Evolutionary conservation across 2,329 filamentous ascomycete genomes (phyloP).

Genomic region (Aureobasidium sp.): DNA sequence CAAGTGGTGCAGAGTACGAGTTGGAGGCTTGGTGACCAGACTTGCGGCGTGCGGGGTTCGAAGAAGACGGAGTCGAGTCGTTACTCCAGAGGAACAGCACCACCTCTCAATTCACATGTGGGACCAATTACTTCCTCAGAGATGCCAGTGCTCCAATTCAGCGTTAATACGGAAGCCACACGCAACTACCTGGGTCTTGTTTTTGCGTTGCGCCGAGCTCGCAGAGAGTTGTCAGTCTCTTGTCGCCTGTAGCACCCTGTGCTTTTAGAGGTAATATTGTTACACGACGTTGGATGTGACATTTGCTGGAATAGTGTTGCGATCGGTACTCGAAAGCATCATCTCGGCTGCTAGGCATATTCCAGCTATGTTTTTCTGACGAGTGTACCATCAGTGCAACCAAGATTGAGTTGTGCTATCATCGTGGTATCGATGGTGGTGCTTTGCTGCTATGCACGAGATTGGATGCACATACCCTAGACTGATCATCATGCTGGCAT

Average conservation of each 20-base stretch:
- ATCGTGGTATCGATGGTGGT: constrained; percentile 46
- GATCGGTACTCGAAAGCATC: no score
- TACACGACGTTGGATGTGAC: neutral
- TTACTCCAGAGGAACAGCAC: no score
- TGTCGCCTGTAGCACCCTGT: neutral
- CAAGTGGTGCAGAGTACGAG: neutral
- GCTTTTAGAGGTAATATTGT: neutral
- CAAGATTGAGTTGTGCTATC: constrained; percentile 36
- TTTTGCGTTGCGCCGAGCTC: no score
- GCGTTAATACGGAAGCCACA: neutral
- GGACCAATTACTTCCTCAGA: no score
- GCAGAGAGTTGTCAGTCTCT: neutral
- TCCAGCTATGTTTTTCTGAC: neutral
- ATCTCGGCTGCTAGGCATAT: neutral
- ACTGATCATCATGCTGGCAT: constrained; percentile 89
- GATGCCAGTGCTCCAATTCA: no score
- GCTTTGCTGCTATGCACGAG: constrained; percentile 11
- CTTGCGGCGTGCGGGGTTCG: no score
- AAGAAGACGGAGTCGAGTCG: neutral
- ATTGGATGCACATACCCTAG: constrained; percentile 69
- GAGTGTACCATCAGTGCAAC: no score
- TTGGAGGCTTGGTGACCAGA: no score
- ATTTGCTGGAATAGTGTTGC: neutral
- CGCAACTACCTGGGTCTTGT: neutral
- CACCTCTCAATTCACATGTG: no score